Base-by-base conservation (phyloP, 441 rosid genomes). In the Rhodomyrtus psidioides region DNA sequence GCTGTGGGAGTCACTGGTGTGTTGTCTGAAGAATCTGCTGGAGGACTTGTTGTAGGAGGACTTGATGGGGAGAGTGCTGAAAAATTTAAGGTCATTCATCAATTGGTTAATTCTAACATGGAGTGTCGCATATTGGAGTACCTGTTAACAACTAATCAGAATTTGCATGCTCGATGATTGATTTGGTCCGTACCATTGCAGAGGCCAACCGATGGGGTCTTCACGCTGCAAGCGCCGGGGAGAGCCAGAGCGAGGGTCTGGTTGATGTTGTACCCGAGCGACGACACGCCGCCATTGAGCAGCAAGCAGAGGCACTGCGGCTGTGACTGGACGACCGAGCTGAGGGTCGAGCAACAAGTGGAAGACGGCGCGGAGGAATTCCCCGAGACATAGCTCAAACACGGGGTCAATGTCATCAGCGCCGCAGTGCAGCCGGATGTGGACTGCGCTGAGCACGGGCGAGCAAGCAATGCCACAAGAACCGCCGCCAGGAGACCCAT, bases 291-390 rank as follows among this genome's bases (percentile, higher is more conserved):
- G 10, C 92, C 90, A 76, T 91, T 94, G 84, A 93, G 87, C 76
- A 90, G 87, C 39, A 93, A 56, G 85, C 96, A 94, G 54, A 94
- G 94, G 84, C 95, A 94, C 85, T 65, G 91, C 15, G 94, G 97
- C 19, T 91, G 91, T 16, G 93, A 87, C 87, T 92, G 93, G 83
- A 93, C 94, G 12, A 92, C 91, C 53, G 46, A 84, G 84, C 89
- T 89, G 13, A 95, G 93, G 89, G 89, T 93, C n/a, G 94, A 92
- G 91, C 96, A 94, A 89, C 97, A 94, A 27, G 92, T 84, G 75
- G 93, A 90, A 9, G 97, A 89, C 10, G 97, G 96, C 16, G 88
- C 62, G 14, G 98, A 90, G 74, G 96, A 90, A 86, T 94, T 95
- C 82, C 96, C 95, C 12, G 95, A 90, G 49, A 95, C 88, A 88